Evolutionary conservation across 2,329 filamentous ascomycete species (phyloP), one percentile per base, ranked within the genome.

Genomic region (Leptodontidium sp.): DNA sequence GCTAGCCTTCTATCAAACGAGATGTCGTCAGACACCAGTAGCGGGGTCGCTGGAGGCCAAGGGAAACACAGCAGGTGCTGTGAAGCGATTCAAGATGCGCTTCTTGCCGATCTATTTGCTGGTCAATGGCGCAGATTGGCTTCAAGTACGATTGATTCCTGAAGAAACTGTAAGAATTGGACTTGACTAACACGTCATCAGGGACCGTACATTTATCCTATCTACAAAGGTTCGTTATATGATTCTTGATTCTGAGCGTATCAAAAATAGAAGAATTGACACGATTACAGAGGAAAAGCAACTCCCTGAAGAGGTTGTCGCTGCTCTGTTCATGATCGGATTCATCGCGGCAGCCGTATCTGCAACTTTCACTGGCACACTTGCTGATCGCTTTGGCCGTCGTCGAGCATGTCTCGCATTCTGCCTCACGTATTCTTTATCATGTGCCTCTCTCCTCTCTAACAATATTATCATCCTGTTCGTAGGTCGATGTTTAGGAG

Each of bases 341-440:
- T 76, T 76, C 59, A 61, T 75, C 15, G 71, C 74, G 12, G 75
- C 70, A 1, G 75, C 72, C 15, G 64, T 76, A 11, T 74, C 74
- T 12, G 75, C 72, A n/a, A 70, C 71, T 14, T 76, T 75, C 64
- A 69, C 70, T 21, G 75, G 75, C 32, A 55, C 71, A 21, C 64
- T 76, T 8, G 74, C 75, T 15, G 73, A 75, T 64, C 68, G 59
- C 64, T 72, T 73, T 69, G 74, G 74, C 21, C 83, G 86, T 62
- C 81, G 81, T 59, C 75, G 76, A 2, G 84, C 84, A 26, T 88
- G 86, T 71, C 79, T 88, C 9, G 77, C 78, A n/a, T 88, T 87
- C 76, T 89, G 87, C 77, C 77, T 78, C 17, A 76, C 82, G 2
- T 87, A 87, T 74, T 81, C 84, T 0, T 75, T 85, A 8, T 87